phyloP scores from a whole-genome alignment of 257 asterid species.

The Primulina tabacum region DNA sequence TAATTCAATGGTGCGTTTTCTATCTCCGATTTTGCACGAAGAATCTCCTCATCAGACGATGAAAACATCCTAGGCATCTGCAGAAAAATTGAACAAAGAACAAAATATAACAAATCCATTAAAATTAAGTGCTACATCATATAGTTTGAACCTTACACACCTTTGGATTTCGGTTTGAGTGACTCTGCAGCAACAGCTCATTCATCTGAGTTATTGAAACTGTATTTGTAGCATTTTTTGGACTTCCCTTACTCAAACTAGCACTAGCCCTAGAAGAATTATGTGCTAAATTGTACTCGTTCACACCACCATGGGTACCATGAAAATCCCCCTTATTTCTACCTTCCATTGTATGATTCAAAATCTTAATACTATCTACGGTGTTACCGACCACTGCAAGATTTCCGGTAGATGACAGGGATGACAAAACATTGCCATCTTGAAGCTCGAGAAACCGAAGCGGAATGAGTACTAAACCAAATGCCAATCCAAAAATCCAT shows the following conservation, averaged over 20 bases:
- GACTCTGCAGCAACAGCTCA: constrained; percentile 32
- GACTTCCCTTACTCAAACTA: background rate
- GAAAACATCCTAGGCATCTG: too few species aligned
- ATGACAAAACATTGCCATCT: constrained; percentile 23
- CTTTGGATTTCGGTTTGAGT: constrained; percentile 22
- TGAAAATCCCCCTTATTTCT: background rate
- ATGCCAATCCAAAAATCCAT: constrained; percentile 27
- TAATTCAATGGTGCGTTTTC: too few species aligned
- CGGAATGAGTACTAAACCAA: constrained; percentile 22
- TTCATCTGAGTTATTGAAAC: constrained; percentile 42
- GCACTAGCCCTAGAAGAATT: background rate
- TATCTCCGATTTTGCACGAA: too few species aligned
- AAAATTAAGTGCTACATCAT: background rate
- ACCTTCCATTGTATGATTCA: background rate
- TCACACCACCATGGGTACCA: background rate
- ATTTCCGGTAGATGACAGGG: constrained; percentile 26
- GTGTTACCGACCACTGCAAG: constrained; percentile 18
- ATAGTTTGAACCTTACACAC: constrained; percentile 16
- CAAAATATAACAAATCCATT: background rate
- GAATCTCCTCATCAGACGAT: too few species aligned
- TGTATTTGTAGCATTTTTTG: background rate
- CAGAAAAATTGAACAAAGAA: too few species aligned
- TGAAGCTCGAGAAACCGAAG: constrained; percentile 35
- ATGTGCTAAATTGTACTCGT: background rate
- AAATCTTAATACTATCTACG: background rate